Conservation (phyloP, 129 eudicot genomes). For the Flaveria brownii region DNA sequence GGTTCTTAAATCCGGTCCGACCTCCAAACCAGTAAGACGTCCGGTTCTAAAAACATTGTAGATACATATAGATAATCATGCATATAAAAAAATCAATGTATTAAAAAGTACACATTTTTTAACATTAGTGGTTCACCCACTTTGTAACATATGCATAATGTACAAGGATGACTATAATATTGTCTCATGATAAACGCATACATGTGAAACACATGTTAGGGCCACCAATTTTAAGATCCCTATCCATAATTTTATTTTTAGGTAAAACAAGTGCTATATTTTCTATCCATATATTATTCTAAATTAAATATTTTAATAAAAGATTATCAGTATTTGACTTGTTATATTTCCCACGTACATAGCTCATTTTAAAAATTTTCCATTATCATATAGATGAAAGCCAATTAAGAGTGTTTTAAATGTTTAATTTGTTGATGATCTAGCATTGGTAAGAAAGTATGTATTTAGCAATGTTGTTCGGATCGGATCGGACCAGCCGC, state of each 20-base stretch:
- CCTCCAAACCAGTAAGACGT: too few species aligned
- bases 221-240: slow-evolving; percentile 1
- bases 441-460: too few species aligned
- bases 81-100: too few species aligned
- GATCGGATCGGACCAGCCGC: too few species aligned
- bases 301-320: background rate
- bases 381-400: too few species aligned
- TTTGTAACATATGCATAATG: background rate
- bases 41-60: too few species aligned
- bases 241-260: background rate
- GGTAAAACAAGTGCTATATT: background rate
- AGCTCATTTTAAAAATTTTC: too few species aligned
- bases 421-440: too few species aligned
- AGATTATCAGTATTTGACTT: background rate
- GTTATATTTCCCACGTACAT: background rate
- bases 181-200: background rate
- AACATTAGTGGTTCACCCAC: background rate
- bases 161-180: background rate
- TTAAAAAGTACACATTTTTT: background rate
- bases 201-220: slow-evolving; percentile 16
- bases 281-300: background rate
- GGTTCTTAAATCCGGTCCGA: too few species aligned
- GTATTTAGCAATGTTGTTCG: too few species aligned
- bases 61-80: too few species aligned
- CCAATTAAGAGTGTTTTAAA: background rate